Conservation (phyloP, 23 red algal genomes). For the Gracilaria domingensis region DNA sequence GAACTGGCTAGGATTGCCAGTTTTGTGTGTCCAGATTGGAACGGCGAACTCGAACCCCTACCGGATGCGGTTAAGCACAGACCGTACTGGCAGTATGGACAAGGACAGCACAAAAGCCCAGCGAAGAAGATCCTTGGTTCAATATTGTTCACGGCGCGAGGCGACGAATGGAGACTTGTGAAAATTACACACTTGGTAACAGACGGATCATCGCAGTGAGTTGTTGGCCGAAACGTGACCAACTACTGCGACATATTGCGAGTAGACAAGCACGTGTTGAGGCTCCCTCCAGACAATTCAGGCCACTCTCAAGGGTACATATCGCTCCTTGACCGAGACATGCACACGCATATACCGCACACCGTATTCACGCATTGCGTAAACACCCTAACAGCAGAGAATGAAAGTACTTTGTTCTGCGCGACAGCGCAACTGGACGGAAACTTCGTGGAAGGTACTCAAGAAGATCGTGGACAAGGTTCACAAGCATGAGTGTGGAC, state of each 20-base stretch:
- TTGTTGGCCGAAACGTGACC: background rate
- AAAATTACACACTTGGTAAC: background rate
- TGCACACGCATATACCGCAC: conserved; percentile 15
- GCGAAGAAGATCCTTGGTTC: conserved; percentile 23
- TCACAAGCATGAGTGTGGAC: conserved; percentile 34
- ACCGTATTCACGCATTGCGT: background rate
- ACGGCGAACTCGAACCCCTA: conserved; percentile 17
- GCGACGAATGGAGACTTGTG: background rate
- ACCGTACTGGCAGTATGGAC: conserved; percentile 62
- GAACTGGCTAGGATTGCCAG: background rate
- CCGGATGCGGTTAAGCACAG: conserved; percentile 17
- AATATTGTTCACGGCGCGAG: background rate
- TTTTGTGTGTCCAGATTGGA: conserved; percentile 36
- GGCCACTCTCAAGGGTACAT: background rate
- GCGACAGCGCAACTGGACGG: conserved; percentile 9
- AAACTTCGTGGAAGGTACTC: background rate
- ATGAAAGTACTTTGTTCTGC: background rate
- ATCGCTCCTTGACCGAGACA: background rate
- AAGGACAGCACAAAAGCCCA: conserved; percentile 35
- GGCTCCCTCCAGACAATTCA: background rate
- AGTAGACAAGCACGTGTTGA: background rate
- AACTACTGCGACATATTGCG: background rate
- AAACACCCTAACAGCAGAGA: background rate
- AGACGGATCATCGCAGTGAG: background rate
- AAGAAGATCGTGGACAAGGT: conserved; percentile 44